Percentiles rank a stretch among this genome's conserved stretches.
These are phyloP conservation scores for Stachybotrys chlorohalonatus DNA, from an alignment of 2,329 filamentous ascomycete genomes.

Conservation along the genomic window DNA sequence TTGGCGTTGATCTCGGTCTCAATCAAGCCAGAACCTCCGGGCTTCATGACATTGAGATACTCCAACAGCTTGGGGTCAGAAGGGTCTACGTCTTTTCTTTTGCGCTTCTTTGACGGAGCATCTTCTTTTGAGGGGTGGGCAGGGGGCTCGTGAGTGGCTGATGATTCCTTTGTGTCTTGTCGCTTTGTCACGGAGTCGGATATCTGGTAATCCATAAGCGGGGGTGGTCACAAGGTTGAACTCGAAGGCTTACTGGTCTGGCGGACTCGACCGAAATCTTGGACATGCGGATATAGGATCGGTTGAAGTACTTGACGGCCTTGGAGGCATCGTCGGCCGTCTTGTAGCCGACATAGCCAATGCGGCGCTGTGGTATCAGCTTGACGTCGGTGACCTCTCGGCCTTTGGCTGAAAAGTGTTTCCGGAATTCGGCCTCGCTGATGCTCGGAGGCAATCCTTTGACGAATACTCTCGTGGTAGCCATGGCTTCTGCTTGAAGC, in stretches of 20 bases:
- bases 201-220: constrained; percentile 32
- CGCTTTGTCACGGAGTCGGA: constrained; percentile 30
- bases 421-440: constrained; percentile 74
- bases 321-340: constrained; percentile 68
- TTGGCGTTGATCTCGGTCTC: constrained; percentile 18
- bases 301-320: constrained; percentile 93
- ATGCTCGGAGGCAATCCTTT: constrained; percentile 78
- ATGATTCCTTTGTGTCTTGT: constrained; percentile 14
- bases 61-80: constrained; percentile 76
- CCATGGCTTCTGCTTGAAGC: constrained; percentile 20
- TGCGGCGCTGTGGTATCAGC: constrained; percentile 79
- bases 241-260: constrained; percentile 50
- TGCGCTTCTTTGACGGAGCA: constrained; percentile 55
- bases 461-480: constrained; percentile 67
- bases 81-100: constrained; percentile 47
- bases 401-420: constrained; percentile 71
- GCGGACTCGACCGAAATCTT: constrained; percentile 86
- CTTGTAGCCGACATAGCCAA: constrained; percentile 94
- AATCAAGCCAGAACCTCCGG: constrained; percentile 26
- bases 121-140: constrained; percentile 17
- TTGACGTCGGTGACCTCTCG: constrained; percentile 83
- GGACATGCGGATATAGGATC: constrained; percentile 90
- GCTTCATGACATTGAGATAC: constrained; percentile 75
- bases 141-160: constrained; percentile 7
- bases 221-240: constrained; percentile 8